Percentiles rank a stretch among this genome's conserved stretches.
These are phyloP conservation scores for Lasiodiplodia citricola DNA, from an alignment of 2,329 filamentous ascomycete genomes.

Conservation along the genomic window DNA sequence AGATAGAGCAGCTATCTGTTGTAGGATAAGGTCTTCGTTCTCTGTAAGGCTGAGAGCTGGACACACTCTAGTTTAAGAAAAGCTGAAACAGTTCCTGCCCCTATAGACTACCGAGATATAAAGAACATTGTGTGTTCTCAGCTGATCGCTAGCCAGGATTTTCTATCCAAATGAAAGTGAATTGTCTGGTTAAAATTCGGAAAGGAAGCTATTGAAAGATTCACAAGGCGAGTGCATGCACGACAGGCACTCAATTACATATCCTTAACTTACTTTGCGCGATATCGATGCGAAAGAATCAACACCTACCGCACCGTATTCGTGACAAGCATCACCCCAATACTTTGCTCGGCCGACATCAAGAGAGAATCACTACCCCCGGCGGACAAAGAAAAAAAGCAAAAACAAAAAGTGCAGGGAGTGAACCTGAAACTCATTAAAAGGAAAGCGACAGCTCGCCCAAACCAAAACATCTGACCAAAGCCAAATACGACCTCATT, in stretches of 20 bases:
- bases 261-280: not conserved
- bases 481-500: not conserved
- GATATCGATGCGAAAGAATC: not conserved
- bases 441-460: not conserved
- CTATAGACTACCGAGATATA: too few relatives aligned
- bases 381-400: not conserved
- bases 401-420: not conserved
- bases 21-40: too few relatives aligned
- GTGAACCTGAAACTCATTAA: not conserved
- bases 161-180: too few relatives aligned
- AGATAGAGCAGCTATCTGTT: too few relatives aligned
- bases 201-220: too few relatives aligned
- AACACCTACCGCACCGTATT: not conserved
- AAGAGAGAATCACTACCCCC: not conserved
- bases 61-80: rapidly evolving
- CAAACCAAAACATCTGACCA: not conserved
- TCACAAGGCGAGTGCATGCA: not conserved
- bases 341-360: not conserved
- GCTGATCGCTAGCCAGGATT: too few relatives aligned
- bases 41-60: too few relatives aligned
- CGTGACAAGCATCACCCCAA: too few relatives aligned
- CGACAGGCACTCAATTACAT: not conserved
- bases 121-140: too few relatives aligned
- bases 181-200: too few relatives aligned
- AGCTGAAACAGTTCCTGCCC: too few relatives aligned